Conservation (phyloP, 169 alveolate species). For the Amoebophrya sp. region DNA sequence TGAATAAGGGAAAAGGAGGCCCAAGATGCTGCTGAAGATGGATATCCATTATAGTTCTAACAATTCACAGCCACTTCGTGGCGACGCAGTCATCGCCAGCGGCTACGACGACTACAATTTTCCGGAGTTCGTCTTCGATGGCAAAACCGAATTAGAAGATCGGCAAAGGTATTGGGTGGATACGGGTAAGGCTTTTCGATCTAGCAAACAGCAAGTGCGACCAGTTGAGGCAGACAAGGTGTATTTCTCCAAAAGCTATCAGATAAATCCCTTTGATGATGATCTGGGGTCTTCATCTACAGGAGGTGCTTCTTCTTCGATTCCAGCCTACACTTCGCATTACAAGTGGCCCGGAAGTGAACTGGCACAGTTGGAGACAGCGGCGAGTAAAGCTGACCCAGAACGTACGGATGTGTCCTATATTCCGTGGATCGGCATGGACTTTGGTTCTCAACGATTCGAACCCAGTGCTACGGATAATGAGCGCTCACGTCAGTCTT, state of each 20-base stretch:
- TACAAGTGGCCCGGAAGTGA: too few species aligned
- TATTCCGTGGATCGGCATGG: background rate
- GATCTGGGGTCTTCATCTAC: too few species aligned
- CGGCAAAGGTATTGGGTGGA: background rate
- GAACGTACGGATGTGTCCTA: background rate
- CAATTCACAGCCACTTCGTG: background rate
- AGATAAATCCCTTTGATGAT: background rate
- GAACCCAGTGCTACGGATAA: background rate
- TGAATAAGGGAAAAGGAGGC: too few species aligned
- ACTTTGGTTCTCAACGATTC: background rate
- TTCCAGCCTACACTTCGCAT: too few species aligned
- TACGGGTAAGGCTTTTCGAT: background rate
- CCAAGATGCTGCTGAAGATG: too few species aligned
- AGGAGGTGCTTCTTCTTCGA: too few species aligned
- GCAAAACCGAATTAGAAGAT: background rate
- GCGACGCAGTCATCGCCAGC: background rate
- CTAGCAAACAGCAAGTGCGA: background rate
- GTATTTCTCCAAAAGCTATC: background rate
- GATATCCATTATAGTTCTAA: too few species aligned
- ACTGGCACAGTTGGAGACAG: too few species aligned
- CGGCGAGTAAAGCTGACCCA: too few species aligned
- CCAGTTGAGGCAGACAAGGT: background rate
- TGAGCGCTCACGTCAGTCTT: background rate
- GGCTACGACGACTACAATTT: background rate
- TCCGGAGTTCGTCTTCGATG: background rate